phyloP scores from a whole-genome alignment of 2,329 filamentous ascomycete species.

The Pestalotiopsis sp. region DNA sequence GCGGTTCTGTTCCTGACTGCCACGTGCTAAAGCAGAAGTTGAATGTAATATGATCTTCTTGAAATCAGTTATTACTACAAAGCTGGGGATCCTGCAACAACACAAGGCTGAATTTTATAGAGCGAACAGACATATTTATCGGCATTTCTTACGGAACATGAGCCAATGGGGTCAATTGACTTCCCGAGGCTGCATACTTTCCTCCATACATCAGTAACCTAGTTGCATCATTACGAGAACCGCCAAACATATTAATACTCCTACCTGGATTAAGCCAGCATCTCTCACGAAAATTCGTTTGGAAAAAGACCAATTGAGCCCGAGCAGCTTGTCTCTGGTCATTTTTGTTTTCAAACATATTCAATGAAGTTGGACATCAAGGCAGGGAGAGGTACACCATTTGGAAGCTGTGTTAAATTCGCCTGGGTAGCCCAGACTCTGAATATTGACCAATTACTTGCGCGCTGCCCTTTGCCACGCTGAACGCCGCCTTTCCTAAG shows the following conservation, averaged over 20 bases:
- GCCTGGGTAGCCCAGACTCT: background rate
- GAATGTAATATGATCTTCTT: background rate
- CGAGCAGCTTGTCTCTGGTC: no score
- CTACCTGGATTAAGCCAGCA: no score
- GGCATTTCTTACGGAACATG: no score
- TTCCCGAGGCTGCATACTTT: no score
- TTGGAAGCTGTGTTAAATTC: background rate
- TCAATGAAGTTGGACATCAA: background rate
- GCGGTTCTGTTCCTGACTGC: conserved; percentile 2
- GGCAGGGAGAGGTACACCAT: background rate
- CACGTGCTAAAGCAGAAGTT: background rate
- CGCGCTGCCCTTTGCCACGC: background rate
- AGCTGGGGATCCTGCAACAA: background rate
- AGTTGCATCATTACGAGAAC: no score
- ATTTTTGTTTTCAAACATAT: background rate
- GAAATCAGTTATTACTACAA: background rate
- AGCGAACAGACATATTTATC: background rate
- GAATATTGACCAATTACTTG: background rate
- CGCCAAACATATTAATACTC: no score
- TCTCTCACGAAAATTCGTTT: no score
- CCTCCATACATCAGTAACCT: no score
- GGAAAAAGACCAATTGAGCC: no score
- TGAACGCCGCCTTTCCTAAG: background rate
- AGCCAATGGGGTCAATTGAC: no score
- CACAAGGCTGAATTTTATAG: background rate